Evolutionary conservation across 768 basidiomycete genomes (phyloP), one percentile per base, ranked within the genome.

Genomic region (Amanita rubescens): DNA sequence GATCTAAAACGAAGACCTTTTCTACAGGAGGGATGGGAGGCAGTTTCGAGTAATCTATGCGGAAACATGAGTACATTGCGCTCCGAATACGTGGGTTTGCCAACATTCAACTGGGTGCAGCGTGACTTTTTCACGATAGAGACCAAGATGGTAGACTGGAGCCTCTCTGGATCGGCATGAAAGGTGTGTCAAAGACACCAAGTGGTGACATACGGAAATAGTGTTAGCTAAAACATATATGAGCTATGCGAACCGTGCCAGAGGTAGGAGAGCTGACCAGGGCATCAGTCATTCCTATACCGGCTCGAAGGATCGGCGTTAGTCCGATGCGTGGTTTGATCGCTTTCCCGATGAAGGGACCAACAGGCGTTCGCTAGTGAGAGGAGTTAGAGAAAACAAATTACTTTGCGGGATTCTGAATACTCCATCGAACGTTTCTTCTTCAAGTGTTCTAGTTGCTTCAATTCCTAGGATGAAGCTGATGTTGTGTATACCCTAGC

Each of bases 281-380:
- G 19, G 89, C 90, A 60, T 95, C 91, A 0, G 87, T 80, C 92
- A 98, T 94, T 15, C 93, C 92, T 57, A 94, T 71, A 5, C 95
- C 95, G 27, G 95, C 95, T 35, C 95, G 83, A 53, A 98, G 74
- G 61, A 98, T 91, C 37, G 95, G 95, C 2, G 90, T 85, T 51
- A 98, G 69, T 4, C 91, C 95, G 50, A 98, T 79, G 43, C 81
- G 77, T 7, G 86, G 80, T 59, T 85, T 87, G 67, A 98, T 78
- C 22, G 65, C 68, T 3, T 81, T 80, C 20, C 94, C 95, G 15
- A 75, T 85, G 70, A 92, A 97, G 2, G 80, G 66, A 2, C 80
- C 84, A 14, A 97, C 73, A 1, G 95, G 94, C 0, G 90, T 85
- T 74, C 82, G 67, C 90, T 90, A 59, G 47, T 56, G 4, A 27